phyloP scores from a whole-genome alignment of 1,284 basidiomycete species.

The Lentinula novae-zelandiae region DNA sequence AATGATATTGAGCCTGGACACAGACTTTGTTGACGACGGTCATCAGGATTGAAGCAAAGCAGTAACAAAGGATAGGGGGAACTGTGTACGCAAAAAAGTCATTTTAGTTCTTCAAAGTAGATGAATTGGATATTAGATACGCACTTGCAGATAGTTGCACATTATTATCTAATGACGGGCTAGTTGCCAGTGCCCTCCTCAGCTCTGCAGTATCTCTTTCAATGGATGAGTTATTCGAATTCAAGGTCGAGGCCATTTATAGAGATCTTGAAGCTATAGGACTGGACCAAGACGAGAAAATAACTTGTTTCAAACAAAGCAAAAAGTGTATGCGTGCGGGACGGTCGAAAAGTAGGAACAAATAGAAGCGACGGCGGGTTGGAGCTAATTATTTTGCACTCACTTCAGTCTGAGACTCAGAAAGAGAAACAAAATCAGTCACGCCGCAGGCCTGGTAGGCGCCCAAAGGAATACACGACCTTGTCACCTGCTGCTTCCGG shows the following conservation, averaged over 20 bases:
- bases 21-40: slow-evolving; percentile 95
- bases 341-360: too few species aligned
- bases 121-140: slow-evolving; percentile 4
- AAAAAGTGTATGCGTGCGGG: not conserved
- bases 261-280: not conserved
- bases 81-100: slow-evolving; percentile 31
- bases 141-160: slow-evolving; percentile 36
- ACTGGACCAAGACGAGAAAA: not conserved
- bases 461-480: too few species aligned
- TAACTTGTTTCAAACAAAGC: not conserved
- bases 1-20: slow-evolving; percentile 5
- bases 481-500: not conserved
- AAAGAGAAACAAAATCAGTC: too few species aligned
- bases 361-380: too few species aligned
- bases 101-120: not conserved
- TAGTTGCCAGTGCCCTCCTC: slow-evolving; percentile 61
- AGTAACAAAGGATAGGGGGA: slow-evolving; percentile 87
- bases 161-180: slow-evolving; percentile 33
- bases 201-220: slow-evolving; percentile 51
- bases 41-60: slow-evolving; percentile 94
- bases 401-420: too few species aligned
- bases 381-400: too few species aligned
- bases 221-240: slow-evolving; percentile 15
- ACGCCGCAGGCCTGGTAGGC: too few species aligned
- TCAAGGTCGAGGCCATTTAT: slow-evolving; percentile 10